A percentile compares a stretch with the other conserved stretches of the same genome.
Conservation (phyloP, 2,329 filamentous ascomycete species). For the Uncinocarpus reesii region DNA sequence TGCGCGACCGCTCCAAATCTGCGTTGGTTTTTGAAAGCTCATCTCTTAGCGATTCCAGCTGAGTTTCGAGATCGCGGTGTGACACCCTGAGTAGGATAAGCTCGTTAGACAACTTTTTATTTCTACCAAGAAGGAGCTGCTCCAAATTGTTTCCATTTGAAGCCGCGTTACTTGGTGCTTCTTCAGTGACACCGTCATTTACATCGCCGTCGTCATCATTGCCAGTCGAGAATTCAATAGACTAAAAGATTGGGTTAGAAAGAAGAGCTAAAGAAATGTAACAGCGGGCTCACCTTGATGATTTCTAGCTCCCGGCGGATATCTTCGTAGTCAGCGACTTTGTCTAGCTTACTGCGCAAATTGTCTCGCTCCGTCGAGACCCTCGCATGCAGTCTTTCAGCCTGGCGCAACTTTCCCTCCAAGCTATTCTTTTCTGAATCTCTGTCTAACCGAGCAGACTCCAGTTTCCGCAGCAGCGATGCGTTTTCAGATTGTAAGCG, state of each 20-base stretch:
- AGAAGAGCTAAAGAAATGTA: neutral
- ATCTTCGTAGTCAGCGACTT: slow-evolving; percentile 90
- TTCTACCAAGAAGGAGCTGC: slow-evolving; percentile 78
- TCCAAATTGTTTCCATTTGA: slow-evolving; percentile 72
- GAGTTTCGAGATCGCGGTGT: slow-evolving; percentile 77
- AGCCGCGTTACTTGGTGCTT: slow-evolving; percentile 33
- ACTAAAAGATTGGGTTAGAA: slow-evolving; percentile 37
- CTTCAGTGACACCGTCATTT: slow-evolving; percentile 27
- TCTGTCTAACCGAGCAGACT: slow-evolving; percentile 70
- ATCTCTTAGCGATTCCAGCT: slow-evolving; percentile 69
- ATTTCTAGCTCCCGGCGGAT: slow-evolving; percentile 94
- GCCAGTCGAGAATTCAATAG: slow-evolving; percentile 89
- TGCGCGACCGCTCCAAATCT: slow-evolving; percentile 75
- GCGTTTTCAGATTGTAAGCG: slow-evolving; percentile 88
- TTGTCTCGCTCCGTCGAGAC: slow-evolving; percentile 71
- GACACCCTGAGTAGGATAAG: slow-evolving; percentile 86
- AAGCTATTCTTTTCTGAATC: slow-evolving; percentile 68
- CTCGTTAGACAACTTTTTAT: slow-evolving; percentile 94
- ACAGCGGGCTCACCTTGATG: slow-evolving; percentile 51
- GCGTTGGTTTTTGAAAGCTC: slow-evolving; percentile 73
- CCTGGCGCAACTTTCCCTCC: slow-evolving; percentile 62
- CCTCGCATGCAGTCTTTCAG: slow-evolving; percentile 66
- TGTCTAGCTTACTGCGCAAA: slow-evolving; percentile 70
- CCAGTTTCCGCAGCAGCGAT: slow-evolving; percentile 76
- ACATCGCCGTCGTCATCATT: slow-evolving; percentile 60